Base-by-base conservation (phyloP, 148 eudicot species). In the Dysphania ambrosioides region DNA sequence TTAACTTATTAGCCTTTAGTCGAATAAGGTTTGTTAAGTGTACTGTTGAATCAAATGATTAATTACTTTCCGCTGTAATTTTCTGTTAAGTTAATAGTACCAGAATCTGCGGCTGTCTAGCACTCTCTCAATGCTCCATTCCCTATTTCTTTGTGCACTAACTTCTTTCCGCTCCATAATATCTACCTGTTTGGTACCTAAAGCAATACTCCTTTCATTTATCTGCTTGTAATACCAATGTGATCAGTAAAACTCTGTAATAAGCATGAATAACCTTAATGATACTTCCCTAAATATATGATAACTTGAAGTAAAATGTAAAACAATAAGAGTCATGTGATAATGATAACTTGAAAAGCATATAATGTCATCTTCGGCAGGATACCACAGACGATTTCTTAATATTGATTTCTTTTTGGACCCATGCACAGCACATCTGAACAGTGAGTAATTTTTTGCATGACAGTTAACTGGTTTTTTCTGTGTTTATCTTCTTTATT, bases 21-120 rank as follows among this genome's bases (percentile, higher is more conserved):
- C 42, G 62, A 49, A 66, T 19, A 66, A 44, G 30, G 42, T 66
- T 66, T 32, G 19, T 57, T 67, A 65, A 51, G 65, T 64, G 66
- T 53, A 51, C 34, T 44, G 29, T 49, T 77, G 69, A 47, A 49
- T 53, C 55, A 51, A 40, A 31, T 71, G 58, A 62, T 32, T 49
- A 10, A 44, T 71, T 53, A 51, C 71, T 35, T 29, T 38, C 66
- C 56, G 53, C 63, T 53, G 24, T 47, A 29, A 70, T 44, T 35
- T 51, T 65, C 11, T 23, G 27, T 53, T 66, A 55, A 55, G 31
- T 74, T 35, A 23, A 15, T 34, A 5, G 4, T 4, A 2, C 23
- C 4, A 19, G 29, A 35, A 65, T 35, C 8, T 34, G 44, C 44
- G 8, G 44, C 21, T 21, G 21, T 8, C 13, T 36, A n/a, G 21